These are phyloP conservation scores for Didymella keratinophila DNA, from an alignment of 2,329 filamentous ascomycete species.

Conservation along the genomic window DNA sequence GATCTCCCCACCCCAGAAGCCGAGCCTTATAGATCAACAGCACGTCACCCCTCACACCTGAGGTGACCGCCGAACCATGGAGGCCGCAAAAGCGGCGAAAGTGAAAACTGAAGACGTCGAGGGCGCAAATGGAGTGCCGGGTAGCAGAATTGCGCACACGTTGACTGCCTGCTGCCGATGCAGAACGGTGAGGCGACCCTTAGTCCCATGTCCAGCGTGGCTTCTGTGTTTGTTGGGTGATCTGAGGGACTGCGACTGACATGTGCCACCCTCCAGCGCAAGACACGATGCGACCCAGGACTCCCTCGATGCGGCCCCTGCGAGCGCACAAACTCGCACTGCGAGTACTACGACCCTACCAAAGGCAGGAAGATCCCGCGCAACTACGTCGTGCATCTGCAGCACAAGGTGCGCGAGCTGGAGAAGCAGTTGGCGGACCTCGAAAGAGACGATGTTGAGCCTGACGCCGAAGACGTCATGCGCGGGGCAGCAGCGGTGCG, in stretches of 20 bases:
- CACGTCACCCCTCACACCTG: constrained; percentile 17
- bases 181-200: constrained; percentile 68
- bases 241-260: constrained; percentile 20
- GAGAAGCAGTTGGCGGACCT: constrained; percentile 82
- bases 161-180: constrained; percentile 82
- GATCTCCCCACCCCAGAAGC: constrained; percentile 27
- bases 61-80: constrained; percentile 30
- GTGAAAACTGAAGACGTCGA: constrained; percentile 35
- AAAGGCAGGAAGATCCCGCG: constrained; percentile 87
- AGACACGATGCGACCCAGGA: constrained; percentile 93
- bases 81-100: constrained; percentile 32
- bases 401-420: constrained; percentile 82
- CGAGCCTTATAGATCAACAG: constrained; percentile 18
- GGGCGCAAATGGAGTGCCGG: constrained; percentile 42
- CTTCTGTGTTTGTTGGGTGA: background rate
- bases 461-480: constrained; percentile 83
- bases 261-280: constrained; percentile 67
- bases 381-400: constrained; percentile 89
- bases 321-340: constrained; percentile 87
- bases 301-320: constrained; percentile 92
- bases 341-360: constrained; percentile 93
- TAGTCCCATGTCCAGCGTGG: background rate
- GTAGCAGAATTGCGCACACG: constrained; percentile 75
- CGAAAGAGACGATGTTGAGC: constrained; percentile 75
- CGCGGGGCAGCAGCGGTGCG: constrained; percentile 85